phyloP scores from a whole-genome alignment of 2,329 filamentous ascomycete species.

The Fusarium redolens region DNA sequence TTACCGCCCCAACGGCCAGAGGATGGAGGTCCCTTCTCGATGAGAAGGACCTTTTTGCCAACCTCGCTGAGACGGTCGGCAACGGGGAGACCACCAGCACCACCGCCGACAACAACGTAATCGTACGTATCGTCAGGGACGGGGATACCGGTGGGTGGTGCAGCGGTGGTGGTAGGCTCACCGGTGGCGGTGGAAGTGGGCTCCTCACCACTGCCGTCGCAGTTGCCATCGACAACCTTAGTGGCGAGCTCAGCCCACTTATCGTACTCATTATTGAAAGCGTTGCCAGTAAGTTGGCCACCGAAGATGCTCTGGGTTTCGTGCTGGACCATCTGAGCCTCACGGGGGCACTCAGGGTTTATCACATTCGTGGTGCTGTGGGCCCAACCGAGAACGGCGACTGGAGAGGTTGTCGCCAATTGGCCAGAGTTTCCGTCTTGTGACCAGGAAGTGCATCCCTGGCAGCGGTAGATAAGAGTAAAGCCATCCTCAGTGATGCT shows the following conservation, averaged over 20 bases:
- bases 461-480: slow-evolving; percentile 16
- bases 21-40: slow-evolving; percentile 10
- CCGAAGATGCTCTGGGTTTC: slow-evolving; percentile 17
- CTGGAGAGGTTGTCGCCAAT: neutral
- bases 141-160: neutral
- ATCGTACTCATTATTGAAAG: neutral
- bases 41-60: slow-evolving; percentile 9
- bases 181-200: neutral
- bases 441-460: slow-evolving; percentile 16
- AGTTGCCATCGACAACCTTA: neutral
- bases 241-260: slow-evolving; percentile 6
- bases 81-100: slow-evolving; percentile 6
- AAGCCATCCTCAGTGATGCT: slow-evolving; percentile 2
- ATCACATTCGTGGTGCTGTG: slow-evolving; percentile 7
- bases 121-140: slow-evolving; percentile 9
- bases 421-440: slow-evolving; percentile 2
- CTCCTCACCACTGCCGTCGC: neutral
- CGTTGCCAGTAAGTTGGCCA: slow-evolving; percentile 1
- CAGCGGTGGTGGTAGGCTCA: neutral
- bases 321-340: slow-evolving; percentile 10
- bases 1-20: slow-evolving; percentile 10
- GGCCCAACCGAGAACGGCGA: slow-evolving; percentile 11
- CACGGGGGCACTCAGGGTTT: neutral
- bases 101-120: slow-evolving; percentile 6
- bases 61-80: slow-evolving; percentile 15